Conservation (phyloP, 345 rosid species). For the Leavenworthia alabamica region DNA sequence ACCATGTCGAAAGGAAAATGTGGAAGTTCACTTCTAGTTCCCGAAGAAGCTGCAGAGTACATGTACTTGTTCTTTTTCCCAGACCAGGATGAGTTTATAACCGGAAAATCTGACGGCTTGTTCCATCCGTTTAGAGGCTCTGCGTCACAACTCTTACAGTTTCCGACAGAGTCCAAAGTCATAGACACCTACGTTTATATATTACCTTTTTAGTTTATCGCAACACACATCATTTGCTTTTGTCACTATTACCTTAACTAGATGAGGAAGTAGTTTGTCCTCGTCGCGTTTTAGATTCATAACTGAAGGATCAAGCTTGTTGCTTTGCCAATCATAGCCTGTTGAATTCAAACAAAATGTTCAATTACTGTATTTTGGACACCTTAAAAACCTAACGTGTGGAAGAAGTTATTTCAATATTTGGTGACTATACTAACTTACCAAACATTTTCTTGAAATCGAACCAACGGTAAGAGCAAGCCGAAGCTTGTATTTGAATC, state of each 20-base stretch:
- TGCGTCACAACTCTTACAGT: constrained; percentile 38
- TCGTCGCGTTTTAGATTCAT: constrained; percentile 49
- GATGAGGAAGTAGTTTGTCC: constrained; percentile 48
- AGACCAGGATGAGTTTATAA: constrained; percentile 54
- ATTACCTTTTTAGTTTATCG: not conserved
- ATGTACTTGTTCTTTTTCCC: constrained; percentile 46
- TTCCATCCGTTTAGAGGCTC: constrained; percentile 52
- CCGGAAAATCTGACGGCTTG: constrained; percentile 67
- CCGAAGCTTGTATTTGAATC: constrained; percentile 53
- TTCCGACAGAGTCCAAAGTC: constrained; percentile 42
- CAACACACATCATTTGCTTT: not conserved
- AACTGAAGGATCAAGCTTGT: constrained; percentile 62
- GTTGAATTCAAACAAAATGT: not conserved
- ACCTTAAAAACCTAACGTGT: constrained; percentile 26
- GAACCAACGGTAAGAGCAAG: constrained; percentile 86
- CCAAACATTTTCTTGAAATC: constrained; percentile 79
- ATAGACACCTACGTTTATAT: constrained; percentile 42
- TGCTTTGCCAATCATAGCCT: constrained; percentile 83
- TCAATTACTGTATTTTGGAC: no score
- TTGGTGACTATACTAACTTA: constrained; percentile 11
- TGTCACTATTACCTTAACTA: constrained; percentile 54
- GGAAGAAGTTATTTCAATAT: constrained; percentile 6
- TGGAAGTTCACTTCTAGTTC: constrained; percentile 54
- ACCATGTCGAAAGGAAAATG: constrained; percentile 82
- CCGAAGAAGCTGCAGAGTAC: constrained; percentile 67